A percentile compares a stretch with the other conserved stretches of the same genome.
Conservation (phyloP, 1,284 basidiomycete species). For the Tausonia pullulans region DNA sequence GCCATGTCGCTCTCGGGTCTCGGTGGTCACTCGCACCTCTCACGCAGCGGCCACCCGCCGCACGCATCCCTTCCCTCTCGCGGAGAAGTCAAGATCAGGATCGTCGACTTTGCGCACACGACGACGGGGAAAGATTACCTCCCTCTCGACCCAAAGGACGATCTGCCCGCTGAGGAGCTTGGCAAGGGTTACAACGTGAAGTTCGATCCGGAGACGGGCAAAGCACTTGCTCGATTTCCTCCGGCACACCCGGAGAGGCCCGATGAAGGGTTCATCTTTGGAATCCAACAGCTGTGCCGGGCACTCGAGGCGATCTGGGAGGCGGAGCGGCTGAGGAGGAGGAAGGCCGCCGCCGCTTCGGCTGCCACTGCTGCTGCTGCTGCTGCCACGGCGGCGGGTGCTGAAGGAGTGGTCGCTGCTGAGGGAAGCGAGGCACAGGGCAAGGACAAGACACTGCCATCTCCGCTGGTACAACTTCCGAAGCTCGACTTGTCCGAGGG, state of each 20-base stretch:
- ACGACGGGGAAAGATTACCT: slow-evolving; percentile 90
- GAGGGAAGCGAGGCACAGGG: neutral
- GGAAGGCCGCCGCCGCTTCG: neutral
- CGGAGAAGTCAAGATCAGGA: slow-evolving; percentile 87
- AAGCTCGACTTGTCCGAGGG: slow-evolving; percentile 13
- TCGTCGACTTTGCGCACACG: slow-evolving; percentile 98
- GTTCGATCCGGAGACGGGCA: slow-evolving; percentile 62
- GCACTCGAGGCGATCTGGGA: slow-evolving; percentile 73
- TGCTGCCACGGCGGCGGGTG: neutral
- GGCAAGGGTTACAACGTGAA: slow-evolving; percentile 70
- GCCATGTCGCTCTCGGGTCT: neutral
- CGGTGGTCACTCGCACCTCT: too few relatives aligned
- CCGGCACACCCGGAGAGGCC: slow-evolving; percentile 80
- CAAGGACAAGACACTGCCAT: neutral
- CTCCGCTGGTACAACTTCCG: neutral
- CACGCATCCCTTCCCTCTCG: slow-evolving; percentile 36
- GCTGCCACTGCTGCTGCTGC: neutral
- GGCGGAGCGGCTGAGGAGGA: slow-evolving; percentile 43
- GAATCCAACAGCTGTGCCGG: slow-evolving; percentile 67
- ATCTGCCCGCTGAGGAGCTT: slow-evolving; percentile 31
- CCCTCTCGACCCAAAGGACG: slow-evolving; percentile 34
- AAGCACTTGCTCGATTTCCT: slow-evolving; percentile 77
- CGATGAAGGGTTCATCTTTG: slow-evolving; percentile 88
- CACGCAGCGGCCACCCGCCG: neutral
- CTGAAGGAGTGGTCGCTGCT: neutral